Base-by-base conservation (phyloP, 306 rosid genomes). In the Trifolium subterraneum region DNA sequence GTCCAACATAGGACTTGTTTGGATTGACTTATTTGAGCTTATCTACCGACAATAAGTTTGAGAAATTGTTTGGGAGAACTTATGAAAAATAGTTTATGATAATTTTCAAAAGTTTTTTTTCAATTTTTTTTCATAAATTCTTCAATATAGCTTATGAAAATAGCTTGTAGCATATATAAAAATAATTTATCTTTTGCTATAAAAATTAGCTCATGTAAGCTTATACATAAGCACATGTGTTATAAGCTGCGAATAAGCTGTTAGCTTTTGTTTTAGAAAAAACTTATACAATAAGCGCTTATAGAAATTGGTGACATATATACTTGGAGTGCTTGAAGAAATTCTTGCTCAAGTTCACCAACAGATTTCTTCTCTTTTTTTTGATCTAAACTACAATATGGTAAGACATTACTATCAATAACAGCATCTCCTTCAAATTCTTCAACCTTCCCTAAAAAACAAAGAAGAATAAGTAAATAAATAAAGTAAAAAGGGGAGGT, bases 301-400 rank as follows among this genome's bases (percentile, higher is more conserved):
- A 48, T 48, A n/a, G n/a, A n/a, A n/a, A n/a, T n/a, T n/a, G n/a
- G 9, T 20, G 44, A 5, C 68, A 68, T n/a, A 48, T 50, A 50
- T 76, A 93, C 97, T 78, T 94, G 98, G 44, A 94, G 80, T 35
- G 98, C 98, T 84, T 85, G 98, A 72, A 94, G 96, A 82, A 94
- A 94, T 0, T 94, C 98, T 86, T 90, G 97, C 78, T 94, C 98
- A n/a, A 94, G 84, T 86, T 94, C 97, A 36, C 98, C 98, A 52
- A 94, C 42, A 14, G 98, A 84, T 80, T 88, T 94, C 86, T 94
- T 91, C 70, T 90, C 83, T 58, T 93, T 93, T 55, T 83, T 58
- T 4, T 44, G 50, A 87, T 93, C 92, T 70, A 93, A 74, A 83
- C 84, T 93, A 73, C 97, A 93, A 78, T 91, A 93, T 6, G 72